These are phyloP conservation scores for Schizophyllum amplum DNA, from an alignment of 1,284 basidiomycete genomes.

Conservation along the genomic window DNA sequence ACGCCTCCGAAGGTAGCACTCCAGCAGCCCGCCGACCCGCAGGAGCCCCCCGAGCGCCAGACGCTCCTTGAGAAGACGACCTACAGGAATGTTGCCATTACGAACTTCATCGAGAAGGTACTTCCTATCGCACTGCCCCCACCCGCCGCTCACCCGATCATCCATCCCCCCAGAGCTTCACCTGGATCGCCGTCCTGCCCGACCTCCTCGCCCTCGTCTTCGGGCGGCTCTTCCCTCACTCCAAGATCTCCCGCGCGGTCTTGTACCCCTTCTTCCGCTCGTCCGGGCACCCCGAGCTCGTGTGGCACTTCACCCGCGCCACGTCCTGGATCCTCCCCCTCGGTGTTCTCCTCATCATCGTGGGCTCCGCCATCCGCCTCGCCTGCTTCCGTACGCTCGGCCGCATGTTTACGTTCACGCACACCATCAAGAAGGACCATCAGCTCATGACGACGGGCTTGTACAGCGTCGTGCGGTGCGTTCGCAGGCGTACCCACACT, in stretches of 20 bases:
- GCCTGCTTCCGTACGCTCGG: constrained; percentile 16
- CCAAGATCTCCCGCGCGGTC: neutral
- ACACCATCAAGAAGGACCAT: constrained; percentile 17
- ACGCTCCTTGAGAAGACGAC: neutral
- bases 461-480: constrained; percentile 15
- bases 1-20: neutral
- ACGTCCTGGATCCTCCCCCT: constrained; percentile 5
- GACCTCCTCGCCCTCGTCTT: neutral
- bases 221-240: neutral
- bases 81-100: neutral
- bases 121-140: neutral
- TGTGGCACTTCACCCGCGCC: neutral
- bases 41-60: neutral
- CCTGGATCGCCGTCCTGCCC: neutral
- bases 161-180: neutral
- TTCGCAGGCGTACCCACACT: neutral
- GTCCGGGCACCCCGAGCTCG: neutral
- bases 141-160: no score
- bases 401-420: constrained; percentile 19
- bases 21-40: neutral
- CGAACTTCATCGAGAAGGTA: neutral
- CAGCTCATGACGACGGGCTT: constrained; percentile 18
- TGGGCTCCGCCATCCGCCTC: constrained; percentile 14
- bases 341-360: constrained; percentile 10
- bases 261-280: neutral